Evolutionary conservation across 768 basidiomycete genomes (phyloP), one percentile per base, ranked within the genome.

Genomic region (Collybiopsis luxurians): DNA sequence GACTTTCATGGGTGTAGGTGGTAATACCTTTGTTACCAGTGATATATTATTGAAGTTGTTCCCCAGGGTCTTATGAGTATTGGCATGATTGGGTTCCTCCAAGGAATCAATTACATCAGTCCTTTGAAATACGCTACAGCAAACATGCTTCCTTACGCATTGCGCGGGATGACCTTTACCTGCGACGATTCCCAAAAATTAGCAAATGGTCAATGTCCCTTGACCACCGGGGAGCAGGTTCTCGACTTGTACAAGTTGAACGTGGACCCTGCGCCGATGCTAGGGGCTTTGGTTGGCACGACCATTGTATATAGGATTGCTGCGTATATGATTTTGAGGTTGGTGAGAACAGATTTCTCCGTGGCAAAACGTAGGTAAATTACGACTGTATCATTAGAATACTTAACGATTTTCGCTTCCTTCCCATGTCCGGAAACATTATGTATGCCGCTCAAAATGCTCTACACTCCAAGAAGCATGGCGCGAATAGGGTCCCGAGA

Each of bases 1-100:
- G 12, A 53, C 31, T n/a, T 59, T 59, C 44, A 59, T 59, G 58
- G 58, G 52, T 48, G 56, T 58, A 39, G 4, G 50, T 49, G 30
- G 6, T 36, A n/a, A n/a, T n/a, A n/a, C n/a, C 12, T 28, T 2
- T 12, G 3, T 47, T 0, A 21, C 26, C 36, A 6, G 23, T 24
- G 13, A 30, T 30, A 11, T 9, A 21, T 26, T 1, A 42, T 2
- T n/a, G 15, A 39, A 13, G n/a, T n/a, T n/a, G n/a, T 30, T 15
- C 5, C 4, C 12, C 17, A 50, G 47, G 58, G 58, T 5, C 53
- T 59, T 12, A 59, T 59, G 58, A 55, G 53, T 40, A 45, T 59
- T 21, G 46, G 55, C 12, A 53, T 54, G 53, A 52, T 53, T 26
- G 58, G 24, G 12, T 59, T 59, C 21, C 53, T 59, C 51, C 43